Evolutionary conservation across 2,329 filamentous ascomycete genomes (phyloP).

Genomic region (Apiospora koreana): DNA sequence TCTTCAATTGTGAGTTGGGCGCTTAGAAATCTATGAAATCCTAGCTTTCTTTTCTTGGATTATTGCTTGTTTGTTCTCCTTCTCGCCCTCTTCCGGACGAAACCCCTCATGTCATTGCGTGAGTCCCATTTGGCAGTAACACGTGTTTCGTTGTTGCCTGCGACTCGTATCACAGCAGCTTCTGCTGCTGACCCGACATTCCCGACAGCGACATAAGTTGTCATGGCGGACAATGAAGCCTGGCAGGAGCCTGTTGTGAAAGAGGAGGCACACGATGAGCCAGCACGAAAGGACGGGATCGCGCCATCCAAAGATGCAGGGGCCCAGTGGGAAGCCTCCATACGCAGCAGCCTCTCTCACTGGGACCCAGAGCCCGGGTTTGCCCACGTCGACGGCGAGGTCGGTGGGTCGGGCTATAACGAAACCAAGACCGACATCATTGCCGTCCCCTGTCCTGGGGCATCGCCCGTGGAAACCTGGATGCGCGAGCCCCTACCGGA

Average conservation of each 20-base stretch:
- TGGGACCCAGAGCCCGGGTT: conserved; percentile 40
- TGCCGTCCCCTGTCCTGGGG: conserved; percentile 55
- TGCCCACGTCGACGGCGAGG: conserved; percentile 43
- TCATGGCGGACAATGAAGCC: neutral
- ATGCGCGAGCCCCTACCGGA: conserved; percentile 49
- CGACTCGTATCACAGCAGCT: neutral
- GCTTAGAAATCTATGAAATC: too few species aligned
- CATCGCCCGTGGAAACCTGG: conserved; percentile 55
- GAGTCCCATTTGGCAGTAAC: too few species aligned
- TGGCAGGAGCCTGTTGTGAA: neutral
- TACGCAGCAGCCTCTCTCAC: conserved; percentile 29
- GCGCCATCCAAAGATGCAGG: neutral
- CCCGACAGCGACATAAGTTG: too few species aligned
- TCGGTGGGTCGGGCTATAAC: conserved; percentile 46
- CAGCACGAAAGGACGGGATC: neutral
- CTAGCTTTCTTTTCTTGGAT: neutral
- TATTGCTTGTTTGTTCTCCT: too few species aligned
- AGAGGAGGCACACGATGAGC: neutral
- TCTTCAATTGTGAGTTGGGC: neutral
- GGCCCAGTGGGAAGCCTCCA: conserved; percentile 10
- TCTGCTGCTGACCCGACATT: neutral
- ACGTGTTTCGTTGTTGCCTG: neutral
- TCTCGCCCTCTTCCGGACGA: too few species aligned
- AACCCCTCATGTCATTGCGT: too few species aligned
- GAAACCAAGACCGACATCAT: conserved; percentile 56